phyloP scores from a whole-genome alignment of 306 rosid genomes.

The Nissolia schottii region DNA sequence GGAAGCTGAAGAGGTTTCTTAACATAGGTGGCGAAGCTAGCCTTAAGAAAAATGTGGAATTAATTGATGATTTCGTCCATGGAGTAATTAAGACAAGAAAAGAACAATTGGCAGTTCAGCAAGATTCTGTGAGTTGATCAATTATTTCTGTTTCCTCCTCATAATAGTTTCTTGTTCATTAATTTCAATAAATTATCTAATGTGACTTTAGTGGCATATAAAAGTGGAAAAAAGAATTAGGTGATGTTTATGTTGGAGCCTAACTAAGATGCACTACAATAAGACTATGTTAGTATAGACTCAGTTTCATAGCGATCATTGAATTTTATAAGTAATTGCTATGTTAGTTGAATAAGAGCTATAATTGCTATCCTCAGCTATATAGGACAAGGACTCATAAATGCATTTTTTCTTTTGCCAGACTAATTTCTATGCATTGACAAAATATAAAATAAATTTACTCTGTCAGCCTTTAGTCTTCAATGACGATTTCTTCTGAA shows the following conservation, averaged over 20 bases:
- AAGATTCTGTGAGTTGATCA: conserved; percentile 41
- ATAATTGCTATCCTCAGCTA: too few species aligned
- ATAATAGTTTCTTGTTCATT: not conserved
- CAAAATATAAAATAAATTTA: too few species aligned
- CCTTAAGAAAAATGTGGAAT: conserved; percentile 42
- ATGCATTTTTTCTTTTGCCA: too few species aligned
- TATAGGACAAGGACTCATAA: too few species aligned
- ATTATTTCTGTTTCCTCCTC: not conserved
- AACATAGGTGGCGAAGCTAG: conserved; percentile 62
- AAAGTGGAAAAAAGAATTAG: not conserved
- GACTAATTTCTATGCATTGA: too few species aligned
- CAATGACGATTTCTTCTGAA: not conserved
- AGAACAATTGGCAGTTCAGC: conserved; percentile 24
- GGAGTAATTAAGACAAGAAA: conserved; percentile 47
- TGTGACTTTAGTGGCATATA: not conserved
- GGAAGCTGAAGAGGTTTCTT: conserved; percentile 62
- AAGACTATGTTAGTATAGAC: too few species aligned
- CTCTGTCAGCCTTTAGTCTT: too few species aligned
- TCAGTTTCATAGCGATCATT: too few species aligned
- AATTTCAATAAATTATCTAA: not conserved
- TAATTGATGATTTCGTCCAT: conserved; percentile 48
- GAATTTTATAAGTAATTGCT: too few species aligned
- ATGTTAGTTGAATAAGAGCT: too few species aligned
- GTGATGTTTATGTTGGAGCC: not conserved
- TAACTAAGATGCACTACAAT: too few species aligned